Percentiles rank a stretch among this genome's conserved stretches.
Conservation (phyloP, 768 basidiomycete species). For the Mycena metata region DNA sequence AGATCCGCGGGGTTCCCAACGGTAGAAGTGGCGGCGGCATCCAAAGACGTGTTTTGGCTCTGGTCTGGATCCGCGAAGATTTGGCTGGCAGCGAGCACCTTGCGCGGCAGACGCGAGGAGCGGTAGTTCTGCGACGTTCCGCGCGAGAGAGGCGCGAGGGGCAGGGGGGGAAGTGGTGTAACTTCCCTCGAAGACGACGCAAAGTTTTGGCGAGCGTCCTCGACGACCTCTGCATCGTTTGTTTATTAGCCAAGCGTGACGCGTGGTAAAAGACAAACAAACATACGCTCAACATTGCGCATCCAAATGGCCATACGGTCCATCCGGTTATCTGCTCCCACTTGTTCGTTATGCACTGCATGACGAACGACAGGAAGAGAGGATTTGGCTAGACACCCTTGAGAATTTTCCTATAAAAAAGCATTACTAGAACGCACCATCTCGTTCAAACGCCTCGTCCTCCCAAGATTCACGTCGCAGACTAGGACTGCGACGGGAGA, state of each 20-base stretch:
- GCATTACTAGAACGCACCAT: conserved; percentile 50
- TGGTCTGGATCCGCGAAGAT: conserved; percentile 67
- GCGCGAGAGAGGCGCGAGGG: conserved; percentile 69
- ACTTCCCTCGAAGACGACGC: conserved; percentile 63
- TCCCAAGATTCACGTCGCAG: conserved; percentile 62
- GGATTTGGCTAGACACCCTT: conserved; percentile 56
- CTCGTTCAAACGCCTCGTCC: conserved; percentile 58
- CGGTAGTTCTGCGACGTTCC: conserved; percentile 61
- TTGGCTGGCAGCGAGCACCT: conserved; percentile 74
- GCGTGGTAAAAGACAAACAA: conserved; percentile 46
- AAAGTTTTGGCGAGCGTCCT: conserved; percentile 84
- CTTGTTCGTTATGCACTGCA: conserved; percentile 64
- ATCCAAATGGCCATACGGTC: conserved; percentile 89
- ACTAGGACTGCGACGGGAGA: conserved; percentile 43
- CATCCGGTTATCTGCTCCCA: conserved; percentile 65
- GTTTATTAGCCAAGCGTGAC: conserved; percentile 26
- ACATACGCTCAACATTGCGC: conserved; percentile 85
- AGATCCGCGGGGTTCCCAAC: conserved; percentile 39
- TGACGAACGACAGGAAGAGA: conserved; percentile 68
- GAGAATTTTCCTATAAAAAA: background rate
- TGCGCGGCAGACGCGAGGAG: conserved; percentile 71
- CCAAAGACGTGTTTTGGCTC: conserved; percentile 51
- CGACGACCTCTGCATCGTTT: conserved; percentile 74
- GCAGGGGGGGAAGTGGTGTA: conserved; percentile 71
- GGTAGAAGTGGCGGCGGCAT: conserved; percentile 46